Evolutionary conservation across 2,329 filamentous ascomycete species (phyloP).

Genomic region (Paecilomyces dactylethromorphus): DNA sequence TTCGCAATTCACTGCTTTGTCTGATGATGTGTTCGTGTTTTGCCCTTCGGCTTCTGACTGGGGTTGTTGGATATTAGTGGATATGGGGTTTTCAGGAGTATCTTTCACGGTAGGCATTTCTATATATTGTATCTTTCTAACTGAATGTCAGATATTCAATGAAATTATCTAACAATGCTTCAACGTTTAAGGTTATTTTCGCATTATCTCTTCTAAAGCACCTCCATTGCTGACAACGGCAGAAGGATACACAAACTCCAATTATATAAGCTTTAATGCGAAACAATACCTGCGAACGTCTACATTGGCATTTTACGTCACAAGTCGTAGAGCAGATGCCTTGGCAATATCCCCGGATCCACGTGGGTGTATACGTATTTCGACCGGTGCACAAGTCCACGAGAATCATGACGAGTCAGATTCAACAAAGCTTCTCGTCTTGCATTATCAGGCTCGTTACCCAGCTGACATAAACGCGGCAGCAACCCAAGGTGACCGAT

Average conservation of each 20-base stretch:
- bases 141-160: neutral
- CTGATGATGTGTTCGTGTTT: neutral
- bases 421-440: neutral
- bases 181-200: slow-evolving; percentile 57
- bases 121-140: neutral
- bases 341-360: neutral
- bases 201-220: slow-evolving; percentile 64
- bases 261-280: neutral
- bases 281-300: neutral
- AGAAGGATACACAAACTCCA: neutral
- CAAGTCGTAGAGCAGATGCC: neutral
- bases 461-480: neutral
- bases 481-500: neutral
- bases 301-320: neutral
- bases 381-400: neutral
- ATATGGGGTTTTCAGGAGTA: neutral
- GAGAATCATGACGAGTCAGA: neutral
- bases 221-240: slow-evolving; percentile 91
- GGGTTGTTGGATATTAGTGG: neutral
- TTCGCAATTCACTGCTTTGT: neutral
- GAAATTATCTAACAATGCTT: neutral
- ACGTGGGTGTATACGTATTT: neutral
- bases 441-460: neutral
- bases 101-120: neutral
- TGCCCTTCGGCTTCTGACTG: neutral